Evolutionary conservation across 805 yeast genomes (phyloP).

Genomic region (Nakazawaea ernobii): DNA sequence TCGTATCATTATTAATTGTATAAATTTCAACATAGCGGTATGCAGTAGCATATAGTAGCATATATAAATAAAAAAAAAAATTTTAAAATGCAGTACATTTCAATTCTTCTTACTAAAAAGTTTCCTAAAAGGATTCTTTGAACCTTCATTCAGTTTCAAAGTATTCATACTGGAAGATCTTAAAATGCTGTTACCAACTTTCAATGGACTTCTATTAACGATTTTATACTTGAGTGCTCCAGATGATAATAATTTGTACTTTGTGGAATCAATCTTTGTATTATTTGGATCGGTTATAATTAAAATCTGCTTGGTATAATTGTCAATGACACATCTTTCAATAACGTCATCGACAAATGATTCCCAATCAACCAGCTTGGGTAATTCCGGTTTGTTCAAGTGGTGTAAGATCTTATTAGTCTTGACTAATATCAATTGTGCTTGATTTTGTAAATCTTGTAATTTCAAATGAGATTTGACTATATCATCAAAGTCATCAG

Average conservation of each 20-base stretch:
- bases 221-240: constrained; percentile 2
- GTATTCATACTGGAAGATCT: constrained; percentile 4
- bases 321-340: background rate
- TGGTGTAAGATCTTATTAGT: constrained; percentile 25
- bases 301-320: background rate
- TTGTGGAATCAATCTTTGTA: background rate
- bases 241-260: background rate
- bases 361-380: constrained; percentile 20
- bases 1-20: too few species aligned
- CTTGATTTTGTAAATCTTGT: constrained; percentile 35
- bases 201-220: background rate
- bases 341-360: constrained; percentile 1
- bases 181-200: background rate
- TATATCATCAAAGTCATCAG: constrained; percentile 23
- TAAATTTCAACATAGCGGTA: too few species aligned
- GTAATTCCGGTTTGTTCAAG: constrained; percentile 29
- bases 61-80: too few species aligned
- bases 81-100: too few species aligned
- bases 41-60: too few species aligned
- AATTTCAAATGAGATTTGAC: constrained; percentile 36
- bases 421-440: constrained; percentile 27
- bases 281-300: background rate
- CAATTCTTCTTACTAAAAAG: constrained; percentile 2
- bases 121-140: constrained; percentile 6
- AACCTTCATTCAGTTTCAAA: background rate